A percentile compares a stretch with the other conserved stretches of the same genome.
These are phyloP conservation scores for Elsinoe ampelina DNA, from an alignment of 2,329 filamentous ascomycete species.

Conservation along the genomic window DNA sequence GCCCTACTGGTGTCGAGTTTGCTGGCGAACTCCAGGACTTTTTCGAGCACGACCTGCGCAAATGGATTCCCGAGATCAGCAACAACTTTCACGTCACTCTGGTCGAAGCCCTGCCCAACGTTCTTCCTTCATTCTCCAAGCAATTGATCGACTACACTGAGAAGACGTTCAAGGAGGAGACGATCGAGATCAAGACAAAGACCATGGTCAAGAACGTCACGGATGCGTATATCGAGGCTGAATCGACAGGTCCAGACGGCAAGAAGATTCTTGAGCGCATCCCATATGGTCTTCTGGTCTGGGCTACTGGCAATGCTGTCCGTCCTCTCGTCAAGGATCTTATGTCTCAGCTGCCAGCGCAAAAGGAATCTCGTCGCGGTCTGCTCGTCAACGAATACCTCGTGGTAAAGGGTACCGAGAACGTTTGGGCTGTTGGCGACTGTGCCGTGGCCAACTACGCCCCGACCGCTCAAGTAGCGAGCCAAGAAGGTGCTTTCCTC, in stretches of 20 bases:
- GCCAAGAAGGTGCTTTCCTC: conserved; percentile 91
- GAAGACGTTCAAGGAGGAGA: conserved; percentile 97
- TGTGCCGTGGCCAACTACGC: conserved; percentile 97
- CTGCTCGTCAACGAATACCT: conserved; percentile 98
- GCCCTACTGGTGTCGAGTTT: conserved; percentile 95
- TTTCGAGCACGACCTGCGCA: conserved; percentile 96
- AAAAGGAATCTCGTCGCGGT: conserved; percentile 89
- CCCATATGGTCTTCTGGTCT: conserved; percentile 91
- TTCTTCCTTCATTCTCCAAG: conserved; percentile 97
- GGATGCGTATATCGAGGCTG: conserved; percentile 84
- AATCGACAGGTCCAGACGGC: conserved; percentile 71
- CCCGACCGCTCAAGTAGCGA: conserved; percentile 90
- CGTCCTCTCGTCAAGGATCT: conserved; percentile 84
- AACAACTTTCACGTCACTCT: conserved; percentile 95
- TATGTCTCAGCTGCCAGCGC: conserved; percentile 82
- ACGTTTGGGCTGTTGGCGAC: conserved; percentile 97
- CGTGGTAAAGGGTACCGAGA: conserved; percentile 91
- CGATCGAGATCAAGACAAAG: conserved; percentile 95
- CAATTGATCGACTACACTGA: conserved; percentile 99
- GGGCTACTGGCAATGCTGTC: conserved; percentile 94
- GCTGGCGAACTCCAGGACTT: conserved; percentile 98
- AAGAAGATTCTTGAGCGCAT: conserved; percentile 72
- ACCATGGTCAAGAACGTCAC: conserved; percentile 98
- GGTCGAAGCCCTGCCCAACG: conserved; percentile 92
- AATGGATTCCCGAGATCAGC: conserved; percentile 92